Base-by-base conservation (phyloP, 2,329 filamentous ascomycete species). In the Fusarium luffae region DNA sequence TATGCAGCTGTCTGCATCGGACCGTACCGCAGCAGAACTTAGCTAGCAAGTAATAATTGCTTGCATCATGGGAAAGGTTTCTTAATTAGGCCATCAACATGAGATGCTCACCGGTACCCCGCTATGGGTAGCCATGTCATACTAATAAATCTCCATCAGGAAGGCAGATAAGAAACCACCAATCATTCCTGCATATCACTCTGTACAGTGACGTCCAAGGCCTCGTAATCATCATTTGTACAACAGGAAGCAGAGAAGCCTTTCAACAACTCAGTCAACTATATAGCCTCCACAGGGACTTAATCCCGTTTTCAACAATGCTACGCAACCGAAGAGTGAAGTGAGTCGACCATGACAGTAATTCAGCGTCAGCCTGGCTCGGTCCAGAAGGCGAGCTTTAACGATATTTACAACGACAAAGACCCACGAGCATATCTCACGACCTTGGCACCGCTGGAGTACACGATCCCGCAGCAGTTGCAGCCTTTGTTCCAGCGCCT, bases 11-110 rank as follows among this genome's bases (percentile, higher is more conserved):
- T 37, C 18, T 37, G 34, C 5, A 4, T n/a, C 18, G 34, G 34
- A 3, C 5, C 18, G 18, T 37, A 5, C 8, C 32, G 2, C 3
- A 3, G 8, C 0, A 34, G 16, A 34, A 1, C 16, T 10, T 34
- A 1, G 6, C 9, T 5, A 4, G 18, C 9, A 1, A 18, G 32
- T 34, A 34, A 8, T 7, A 34, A 34, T 8, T 34, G 28, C 27
- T 10, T 12, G 5, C 4, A 28, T 1, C 10, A 13, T 30, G 5
- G 4, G 13, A 14, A 7, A 3, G 3, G 10, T 12, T 12, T 30
- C 30, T 32, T 1, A 7, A 16, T 16, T 16, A 32, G 14, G 30
- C 30, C 1, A 32, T 0, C 30, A 7, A 0, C 30, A 23, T 43
- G 2, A 3, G 21, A 19, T 6, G 2, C 18, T 47, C 16, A 28